These are phyloP conservation scores for Dothidotthia symphoricarpi DNA, from an alignment of 2,329 filamentous ascomycete genomes.

Conservation along the genomic window DNA sequence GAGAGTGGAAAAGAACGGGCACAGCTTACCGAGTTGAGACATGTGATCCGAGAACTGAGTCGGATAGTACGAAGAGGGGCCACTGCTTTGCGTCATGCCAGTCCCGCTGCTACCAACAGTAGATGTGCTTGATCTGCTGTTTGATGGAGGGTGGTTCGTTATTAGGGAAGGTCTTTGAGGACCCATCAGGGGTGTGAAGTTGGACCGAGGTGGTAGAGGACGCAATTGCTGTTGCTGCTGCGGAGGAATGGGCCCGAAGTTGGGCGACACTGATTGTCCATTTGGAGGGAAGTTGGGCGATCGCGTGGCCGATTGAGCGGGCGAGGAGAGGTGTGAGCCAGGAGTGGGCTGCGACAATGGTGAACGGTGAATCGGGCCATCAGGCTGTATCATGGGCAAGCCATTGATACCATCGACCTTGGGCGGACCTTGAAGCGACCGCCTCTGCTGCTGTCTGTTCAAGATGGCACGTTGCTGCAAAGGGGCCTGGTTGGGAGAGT, in stretches of 20 bases:
- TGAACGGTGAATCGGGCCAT: constrained; percentile 53
- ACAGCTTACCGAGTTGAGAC: constrained; percentile 87
- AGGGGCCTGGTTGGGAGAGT: constrained; percentile 56
- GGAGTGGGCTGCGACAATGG: constrained; percentile 79
- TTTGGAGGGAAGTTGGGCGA: constrained; percentile 61
- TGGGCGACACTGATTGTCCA: constrained; percentile 61
- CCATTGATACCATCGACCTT: constrained; percentile 59
- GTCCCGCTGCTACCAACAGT: constrained; percentile 38
- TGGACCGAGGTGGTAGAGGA: constrained; percentile 50
- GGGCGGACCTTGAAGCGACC: constrained; percentile 72
- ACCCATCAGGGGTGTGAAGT: constrained; percentile 46
- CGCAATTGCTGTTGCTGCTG: constrained; percentile 48
- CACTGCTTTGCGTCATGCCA: constrained; percentile 39
- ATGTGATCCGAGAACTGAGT: constrained; percentile 92
- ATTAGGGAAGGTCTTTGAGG: constrained; percentile 41
- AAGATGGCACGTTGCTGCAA: constrained; percentile 78
- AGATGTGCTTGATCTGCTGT: constrained; percentile 39
- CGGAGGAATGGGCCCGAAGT: constrained; percentile 53
- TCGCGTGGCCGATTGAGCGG: constrained; percentile 55
- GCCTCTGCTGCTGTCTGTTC: constrained; percentile 72
- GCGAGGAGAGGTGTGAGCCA: constrained; percentile 73
- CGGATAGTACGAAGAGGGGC: constrained; percentile 66
- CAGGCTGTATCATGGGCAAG: constrained; percentile 43
- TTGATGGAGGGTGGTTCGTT: constrained; percentile 38
- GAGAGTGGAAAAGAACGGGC: constrained; percentile 51